Percentiles rank a stretch among this genome's conserved stretches.
Evolutionary conservation across 352 stramenopile species (phyloP).

Genomic region (Globisporangium middletonii): DNA sequence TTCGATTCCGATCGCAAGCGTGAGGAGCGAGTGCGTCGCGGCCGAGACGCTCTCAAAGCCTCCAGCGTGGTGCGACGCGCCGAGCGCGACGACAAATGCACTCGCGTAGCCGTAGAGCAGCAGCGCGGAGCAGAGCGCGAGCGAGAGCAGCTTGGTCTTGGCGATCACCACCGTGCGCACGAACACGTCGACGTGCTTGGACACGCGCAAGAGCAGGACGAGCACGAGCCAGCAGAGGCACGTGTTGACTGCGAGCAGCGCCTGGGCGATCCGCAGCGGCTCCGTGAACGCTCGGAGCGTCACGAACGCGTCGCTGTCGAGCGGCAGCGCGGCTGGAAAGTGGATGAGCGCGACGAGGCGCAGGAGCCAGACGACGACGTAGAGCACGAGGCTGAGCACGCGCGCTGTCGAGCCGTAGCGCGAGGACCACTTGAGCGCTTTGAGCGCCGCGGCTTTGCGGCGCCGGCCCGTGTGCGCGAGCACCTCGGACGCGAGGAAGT

Average conservation of each 20-base stretch:
- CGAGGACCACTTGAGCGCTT: conserved; percentile 18
- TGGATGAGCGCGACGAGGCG: conserved; percentile 30
- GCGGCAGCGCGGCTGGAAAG: conserved; percentile 23
- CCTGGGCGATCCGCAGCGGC: conserved; percentile 28
- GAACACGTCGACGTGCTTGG: conserved; percentile 33
- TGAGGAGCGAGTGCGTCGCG: conserved; percentile 29
- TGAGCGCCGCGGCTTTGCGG: conserved; percentile 14
- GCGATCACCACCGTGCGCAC: conserved; percentile 28
- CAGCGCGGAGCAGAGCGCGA: conserved; percentile 26
- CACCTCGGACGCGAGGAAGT: conserved; percentile 41
- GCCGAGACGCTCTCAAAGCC: conserved; percentile 30
- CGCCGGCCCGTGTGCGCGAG: conserved; percentile 20
- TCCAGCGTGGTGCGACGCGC: conserved; percentile 16
- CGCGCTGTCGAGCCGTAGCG: conserved; percentile 25
- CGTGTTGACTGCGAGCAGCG: conserved; percentile 27
- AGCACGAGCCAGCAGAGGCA: conserved; percentile 41
- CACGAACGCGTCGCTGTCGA: conserved; percentile 28
- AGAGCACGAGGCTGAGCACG: conserved; percentile 28
- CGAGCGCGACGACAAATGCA: conserved; percentile 33
- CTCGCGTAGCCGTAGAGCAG: conserved; percentile 44
- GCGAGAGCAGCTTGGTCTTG: conserved; percentile 21
- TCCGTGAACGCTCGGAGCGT: conserved; percentile 31
- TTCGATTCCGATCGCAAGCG: conserved; percentile 23
- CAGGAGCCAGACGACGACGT: conserved; percentile 38
- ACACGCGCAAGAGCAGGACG: conserved; percentile 32